Evolutionary conservation across 768 basidiomycete species (phyloP).

Genomic region (Leccinum barrowsii): DNA sequence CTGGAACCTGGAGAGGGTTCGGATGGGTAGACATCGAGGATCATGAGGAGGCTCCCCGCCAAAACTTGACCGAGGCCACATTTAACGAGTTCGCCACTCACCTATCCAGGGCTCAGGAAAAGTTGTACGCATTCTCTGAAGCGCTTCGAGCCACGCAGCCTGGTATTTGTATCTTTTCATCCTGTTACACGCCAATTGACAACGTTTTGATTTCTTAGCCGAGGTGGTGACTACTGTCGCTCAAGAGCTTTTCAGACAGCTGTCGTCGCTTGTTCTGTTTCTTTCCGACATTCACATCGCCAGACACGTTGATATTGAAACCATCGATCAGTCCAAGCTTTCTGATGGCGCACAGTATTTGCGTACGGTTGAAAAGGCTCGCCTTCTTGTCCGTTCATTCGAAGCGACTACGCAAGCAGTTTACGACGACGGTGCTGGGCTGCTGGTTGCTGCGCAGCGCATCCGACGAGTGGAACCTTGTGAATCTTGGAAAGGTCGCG

Average conservation of each 20-base stretch:
- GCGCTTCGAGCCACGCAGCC: constrained; percentile 16
- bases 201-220: constrained; percentile 9
- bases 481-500: constrained; percentile 22
- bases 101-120: constrained; percentile 28
- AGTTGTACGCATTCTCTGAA: constrained; percentile 19
- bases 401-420: constrained; percentile 49
- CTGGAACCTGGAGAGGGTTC: constrained; percentile 51
- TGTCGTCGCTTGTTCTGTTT: constrained; percentile 40
- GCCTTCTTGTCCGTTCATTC: constrained; percentile 43
- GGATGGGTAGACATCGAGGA: constrained; percentile 44
- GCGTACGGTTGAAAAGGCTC: constrained; percentile 43
- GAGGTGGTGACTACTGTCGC: constrained; percentile 25
- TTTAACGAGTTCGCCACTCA: constrained; percentile 33
- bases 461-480: constrained; percentile 25
- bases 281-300: constrained; percentile 51
- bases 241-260: constrained; percentile 33
- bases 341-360: constrained; percentile 37
- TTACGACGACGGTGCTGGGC: constrained; percentile 43
- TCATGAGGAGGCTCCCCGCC: constrained; percentile 29
- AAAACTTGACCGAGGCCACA: constrained; percentile 26
- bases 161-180: constrained; percentile 13
- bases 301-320: constrained; percentile 49
- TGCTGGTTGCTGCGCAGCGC: constrained; percentile 40
- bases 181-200: not conserved
- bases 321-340: constrained; percentile 30